Percentiles rank a stretch among this genome's conserved stretches.
phyloP scores from a whole-genome alignment of 106 monocot species.

The Dendrobium chrysotoxum region DNA sequence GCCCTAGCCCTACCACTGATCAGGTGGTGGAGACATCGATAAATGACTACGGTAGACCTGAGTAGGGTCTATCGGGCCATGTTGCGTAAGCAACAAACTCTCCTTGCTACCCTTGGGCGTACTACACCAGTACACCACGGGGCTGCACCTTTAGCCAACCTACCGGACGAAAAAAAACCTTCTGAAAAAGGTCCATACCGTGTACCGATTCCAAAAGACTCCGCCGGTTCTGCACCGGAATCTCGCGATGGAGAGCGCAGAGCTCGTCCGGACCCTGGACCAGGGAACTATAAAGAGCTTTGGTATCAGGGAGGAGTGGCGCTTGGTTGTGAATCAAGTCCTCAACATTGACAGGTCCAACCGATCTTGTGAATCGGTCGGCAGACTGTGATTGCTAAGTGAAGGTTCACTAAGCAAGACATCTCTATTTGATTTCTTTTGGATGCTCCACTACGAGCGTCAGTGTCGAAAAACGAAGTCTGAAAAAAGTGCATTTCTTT shows the following conservation, averaged over 20 bases:
- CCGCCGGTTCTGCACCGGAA: background rate
- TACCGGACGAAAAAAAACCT: conserved; percentile 2
- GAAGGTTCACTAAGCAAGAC: conserved; percentile 3
- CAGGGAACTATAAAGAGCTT: conserved; percentile 3
- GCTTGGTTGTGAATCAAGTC: conserved; percentile 2
- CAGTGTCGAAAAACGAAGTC: conserved; percentile 8
- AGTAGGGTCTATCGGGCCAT: background rate
- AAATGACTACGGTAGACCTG: conserved; percentile 6
- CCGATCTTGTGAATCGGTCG: conserved; percentile 2
- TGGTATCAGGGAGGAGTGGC: background rate
- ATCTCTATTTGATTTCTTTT: conserved; percentile 4
- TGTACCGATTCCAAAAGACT: background rate
- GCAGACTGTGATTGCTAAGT: conserved; percentile 3
- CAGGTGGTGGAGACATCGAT: conserved; percentile 6
- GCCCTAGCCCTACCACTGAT: background rate
- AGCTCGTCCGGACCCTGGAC: background rate
- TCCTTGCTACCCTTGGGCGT: conserved; percentile 1
- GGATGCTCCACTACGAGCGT: conserved; percentile 11
- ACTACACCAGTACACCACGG: conserved; percentile 5
- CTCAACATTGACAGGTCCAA: conserved; percentile 1
- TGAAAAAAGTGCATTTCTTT: conserved; percentile 4
- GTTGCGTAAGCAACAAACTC: conserved; percentile 1
- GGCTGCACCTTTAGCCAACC: conserved; percentile 4
- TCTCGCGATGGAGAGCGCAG: conserved; percentile 4
- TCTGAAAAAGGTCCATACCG: conserved; percentile 4